phyloP scores from a whole-genome alignment of 768 basidiomycete species.

The Leccinum barrowsii region DNA sequence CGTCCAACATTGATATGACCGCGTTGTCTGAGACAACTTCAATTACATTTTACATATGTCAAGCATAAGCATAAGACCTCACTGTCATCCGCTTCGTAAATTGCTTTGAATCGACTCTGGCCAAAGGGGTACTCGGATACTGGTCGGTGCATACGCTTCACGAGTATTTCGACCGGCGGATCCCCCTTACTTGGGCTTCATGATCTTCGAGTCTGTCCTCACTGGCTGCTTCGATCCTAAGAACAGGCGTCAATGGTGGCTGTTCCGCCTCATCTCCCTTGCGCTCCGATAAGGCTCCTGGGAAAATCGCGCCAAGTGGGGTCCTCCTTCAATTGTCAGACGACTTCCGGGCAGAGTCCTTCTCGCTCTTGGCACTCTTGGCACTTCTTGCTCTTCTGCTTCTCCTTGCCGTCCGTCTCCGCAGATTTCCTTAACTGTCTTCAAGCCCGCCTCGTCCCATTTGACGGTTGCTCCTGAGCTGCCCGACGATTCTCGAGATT shows the following conservation, averaged over 20 bases:
- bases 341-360: conserved; percentile 39
- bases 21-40: conserved; percentile 35
- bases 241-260: conserved; percentile 16
- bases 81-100: conserved; percentile 50
- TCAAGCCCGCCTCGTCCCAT: conserved; percentile 50
- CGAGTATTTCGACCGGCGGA: conserved; percentile 30
- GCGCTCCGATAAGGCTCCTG: conserved; percentile 31
- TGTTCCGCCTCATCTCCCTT: conserved; percentile 11
- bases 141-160: conserved; percentile 50
- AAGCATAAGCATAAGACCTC: not conserved
- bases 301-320: conserved; percentile 59
- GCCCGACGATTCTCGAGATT: conserved; percentile 37
- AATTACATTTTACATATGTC: not conserved
- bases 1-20: conserved; percentile 67
- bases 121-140: conserved; percentile 62
- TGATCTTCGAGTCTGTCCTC: conserved; percentile 29
- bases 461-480: conserved; percentile 43
- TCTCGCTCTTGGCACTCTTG: conserved; percentile 26
- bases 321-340: conserved; percentile 53
- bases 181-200: not conserved
- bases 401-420: conserved; percentile 31
- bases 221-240: conserved; percentile 53
- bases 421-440: conserved; percentile 47
- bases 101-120: conserved; percentile 43
- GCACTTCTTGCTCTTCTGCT: conserved; percentile 28